phyloP scores from a whole-genome alignment of 1,139 yeast genomes.

The Suhomyces chickasaworum region DNA sequence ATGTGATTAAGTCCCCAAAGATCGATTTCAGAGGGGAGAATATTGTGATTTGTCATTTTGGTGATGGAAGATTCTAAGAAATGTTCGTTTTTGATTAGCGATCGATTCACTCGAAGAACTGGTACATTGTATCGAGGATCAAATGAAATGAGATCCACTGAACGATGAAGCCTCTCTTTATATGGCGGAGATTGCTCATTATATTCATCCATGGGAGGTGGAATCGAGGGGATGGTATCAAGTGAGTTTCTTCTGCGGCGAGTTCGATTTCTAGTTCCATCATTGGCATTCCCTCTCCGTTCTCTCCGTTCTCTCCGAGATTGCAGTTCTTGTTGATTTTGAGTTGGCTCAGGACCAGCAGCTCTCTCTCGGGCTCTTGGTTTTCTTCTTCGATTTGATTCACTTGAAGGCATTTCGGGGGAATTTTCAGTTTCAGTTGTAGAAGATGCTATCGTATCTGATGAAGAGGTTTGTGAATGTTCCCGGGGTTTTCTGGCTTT shows the following conservation, averaged over 20 bases:
- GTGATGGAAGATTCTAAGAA: constrained; percentile 30
- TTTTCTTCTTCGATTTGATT: background rate
- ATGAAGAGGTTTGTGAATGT: background rate
- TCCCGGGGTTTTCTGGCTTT: background rate
- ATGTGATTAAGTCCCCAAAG: constrained; percentile 42
- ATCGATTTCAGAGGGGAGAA: constrained; percentile 37
- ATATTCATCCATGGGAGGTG: constrained; percentile 16
- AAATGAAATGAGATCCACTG: constrained; percentile 41
- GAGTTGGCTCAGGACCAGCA: background rate
- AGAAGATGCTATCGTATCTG: background rate
- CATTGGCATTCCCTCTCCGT: background rate
- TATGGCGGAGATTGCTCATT: constrained; percentile 37
- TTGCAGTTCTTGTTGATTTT: background rate
- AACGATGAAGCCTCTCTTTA: constrained; percentile 37
- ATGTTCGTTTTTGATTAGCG: constrained; percentile 30
- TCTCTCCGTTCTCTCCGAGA: background rate
- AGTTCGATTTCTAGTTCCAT: background rate
- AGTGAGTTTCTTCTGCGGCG: constrained; percentile 10
- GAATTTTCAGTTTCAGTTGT: background rate
- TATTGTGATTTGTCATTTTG: constrained; percentile 30
- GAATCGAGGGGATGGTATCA: constrained; percentile 15
- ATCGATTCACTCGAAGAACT: constrained; percentile 38
- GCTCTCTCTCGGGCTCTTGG: background rate
- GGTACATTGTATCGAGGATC: constrained; percentile 44
- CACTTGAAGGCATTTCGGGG: background rate